A percentile compares a stretch with the other conserved stretches of the same genome.
These are phyloP conservation scores for Linnemannia schmuckeri DNA, from an alignment of 192 early-diverging fungal genomes.

Conservation along the genomic window DNA sequence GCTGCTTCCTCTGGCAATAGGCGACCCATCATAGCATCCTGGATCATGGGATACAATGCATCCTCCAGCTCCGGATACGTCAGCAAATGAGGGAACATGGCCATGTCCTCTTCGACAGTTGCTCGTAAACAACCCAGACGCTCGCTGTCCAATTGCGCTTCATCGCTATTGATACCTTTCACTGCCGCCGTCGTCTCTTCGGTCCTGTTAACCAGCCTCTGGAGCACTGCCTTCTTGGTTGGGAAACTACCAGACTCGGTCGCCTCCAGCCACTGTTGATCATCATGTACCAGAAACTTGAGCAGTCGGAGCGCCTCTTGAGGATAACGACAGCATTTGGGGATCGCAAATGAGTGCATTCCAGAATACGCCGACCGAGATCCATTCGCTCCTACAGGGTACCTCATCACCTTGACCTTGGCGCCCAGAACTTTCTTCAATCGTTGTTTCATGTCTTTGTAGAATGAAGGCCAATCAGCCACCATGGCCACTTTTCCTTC, in stretches of 20 bases:
- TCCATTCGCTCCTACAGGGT: slow-evolving; percentile 23
- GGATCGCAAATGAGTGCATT: slow-evolving; percentile 50
- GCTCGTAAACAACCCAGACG: slow-evolving; percentile 22
- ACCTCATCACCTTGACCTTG: slow-evolving; percentile 32
- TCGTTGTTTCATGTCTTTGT: slow-evolving; percentile 24
- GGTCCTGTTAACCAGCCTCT: slow-evolving; percentile 22
- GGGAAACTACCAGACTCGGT: slow-evolving; percentile 44
- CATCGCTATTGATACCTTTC: too few relatives aligned
- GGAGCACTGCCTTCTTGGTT: slow-evolving; percentile 39
- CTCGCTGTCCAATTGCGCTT: slow-evolving; percentile 24
- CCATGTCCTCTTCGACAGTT: slow-evolving; percentile 41
- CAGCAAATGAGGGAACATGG: slow-evolving; percentile 43
- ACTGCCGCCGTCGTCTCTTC: neutral
- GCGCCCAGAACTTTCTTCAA: neutral
- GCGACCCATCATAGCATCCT: slow-evolving; percentile 49
- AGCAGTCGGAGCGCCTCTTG: slow-evolving; percentile 6
- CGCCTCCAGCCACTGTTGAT: slow-evolving; percentile 46
- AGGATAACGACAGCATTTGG: slow-evolving; percentile 23
- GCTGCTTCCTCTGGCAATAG: slow-evolving; percentile 17
- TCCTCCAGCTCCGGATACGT: slow-evolving; percentile 46
- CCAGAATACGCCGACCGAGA: slow-evolving; percentile 41
- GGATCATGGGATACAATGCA: slow-evolving; percentile 41
- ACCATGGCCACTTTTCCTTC: slow-evolving; percentile 40
- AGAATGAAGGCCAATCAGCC: slow-evolving; percentile 46
- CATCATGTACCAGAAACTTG: slow-evolving; percentile 40